Base-by-base conservation (phyloP, 352 stramenopile genomes). In the Phytophthora multivora region DNA sequence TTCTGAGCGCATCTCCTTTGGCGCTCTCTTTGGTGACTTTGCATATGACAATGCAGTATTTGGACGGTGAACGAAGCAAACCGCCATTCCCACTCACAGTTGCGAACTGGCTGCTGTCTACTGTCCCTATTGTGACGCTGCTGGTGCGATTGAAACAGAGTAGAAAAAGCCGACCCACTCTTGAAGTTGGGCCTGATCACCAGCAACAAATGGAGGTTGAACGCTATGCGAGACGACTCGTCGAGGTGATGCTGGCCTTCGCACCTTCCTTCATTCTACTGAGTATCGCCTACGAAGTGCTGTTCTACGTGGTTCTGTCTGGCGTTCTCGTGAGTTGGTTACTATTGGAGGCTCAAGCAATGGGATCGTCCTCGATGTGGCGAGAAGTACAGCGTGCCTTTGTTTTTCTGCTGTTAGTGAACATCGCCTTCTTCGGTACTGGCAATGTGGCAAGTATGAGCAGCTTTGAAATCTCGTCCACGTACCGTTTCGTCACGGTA, bases 381-480 rank as follows among this genome's bases (percentile, higher is more conserved):
- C 39, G 49, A 0, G 83, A 90, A 30, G 42, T 92, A 25, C 86
- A 80, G 0, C 76, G 78, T n/a, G 86, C 86, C 35, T 89, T 95
- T 61, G 76, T 90, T 18, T 95, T 93, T 50, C 62, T 95, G 19
- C 50, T 93, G 51, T 65, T 95, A 13, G 71, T 92, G 50, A 89
- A 95, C 40, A 89, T 95, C 26, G 86, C 82, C 12, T 95, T 95
- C 63, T 95, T 95, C 31, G 86, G 84, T 21, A 95, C 86, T 19
- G 86, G 86, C 54, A 95, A 95, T 56, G 83, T 95, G 31, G 86
- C 86, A 9, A 91, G 80, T 56, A 95, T 95, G 86, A 92, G 84
- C 68, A 90, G 77, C 57, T 95, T 95, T 48, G 81, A 95, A 55
- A 87, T 95, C 55, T 93, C 84, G 48, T 93, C 86, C 8, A 93